These are phyloP conservation scores for Nothophoma quercina DNA, from an alignment of 2,329 filamentous ascomycete species.

Conservation along the genomic window DNA sequence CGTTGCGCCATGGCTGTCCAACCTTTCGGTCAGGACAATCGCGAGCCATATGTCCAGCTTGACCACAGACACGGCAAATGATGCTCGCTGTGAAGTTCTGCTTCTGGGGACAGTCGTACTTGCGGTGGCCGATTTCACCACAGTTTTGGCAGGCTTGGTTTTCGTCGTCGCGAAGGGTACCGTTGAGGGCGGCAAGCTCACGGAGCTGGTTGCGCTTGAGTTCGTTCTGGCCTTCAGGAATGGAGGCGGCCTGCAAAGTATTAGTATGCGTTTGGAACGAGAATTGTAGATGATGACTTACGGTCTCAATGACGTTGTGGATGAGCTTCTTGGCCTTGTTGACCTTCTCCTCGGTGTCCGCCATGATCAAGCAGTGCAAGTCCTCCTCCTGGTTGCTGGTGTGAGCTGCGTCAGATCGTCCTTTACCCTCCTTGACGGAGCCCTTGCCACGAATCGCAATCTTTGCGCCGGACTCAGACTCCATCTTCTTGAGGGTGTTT, in stretches of 20 bases:
- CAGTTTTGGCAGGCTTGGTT: conserved; percentile 99
- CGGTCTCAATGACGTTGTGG: conserved; percentile 98
- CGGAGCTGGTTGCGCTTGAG: conserved; percentile 98
- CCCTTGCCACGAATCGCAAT: conserved; percentile 99
- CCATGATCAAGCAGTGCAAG: conserved; percentile 98
- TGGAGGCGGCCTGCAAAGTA: conserved; percentile 82
- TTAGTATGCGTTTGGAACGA: conserved; percentile 39
- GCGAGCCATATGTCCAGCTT: conserved; percentile 96
- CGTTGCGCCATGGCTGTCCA: conserved; percentile 91
- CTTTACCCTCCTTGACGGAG: conserved; percentile 99
- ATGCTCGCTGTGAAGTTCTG: conserved; percentile 99
- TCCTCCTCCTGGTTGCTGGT: conserved; percentile 99
- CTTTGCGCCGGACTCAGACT: conserved; percentile 94
- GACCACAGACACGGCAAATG: conserved; percentile 97
- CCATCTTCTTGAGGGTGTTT: conserved; percentile 99
- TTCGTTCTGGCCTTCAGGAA: conserved; percentile 98
- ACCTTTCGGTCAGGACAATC: conserved; percentile 95
- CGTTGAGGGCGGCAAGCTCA: conserved; percentile 96
- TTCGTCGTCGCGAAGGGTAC: conserved; percentile 97
- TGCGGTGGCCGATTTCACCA: conserved; percentile 97
- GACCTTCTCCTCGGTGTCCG: conserved; percentile 98
- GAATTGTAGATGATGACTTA: conserved; percentile 60
- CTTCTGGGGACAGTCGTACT: conserved; percentile 97
- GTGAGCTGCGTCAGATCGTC: conserved; percentile 97
- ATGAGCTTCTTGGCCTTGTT: conserved; percentile 99